Evolutionary conservation across 179 eudicot genomes (phyloP), one percentile per base, ranked within the genome.

Genomic region (Vitellaria paradoxa): DNA sequence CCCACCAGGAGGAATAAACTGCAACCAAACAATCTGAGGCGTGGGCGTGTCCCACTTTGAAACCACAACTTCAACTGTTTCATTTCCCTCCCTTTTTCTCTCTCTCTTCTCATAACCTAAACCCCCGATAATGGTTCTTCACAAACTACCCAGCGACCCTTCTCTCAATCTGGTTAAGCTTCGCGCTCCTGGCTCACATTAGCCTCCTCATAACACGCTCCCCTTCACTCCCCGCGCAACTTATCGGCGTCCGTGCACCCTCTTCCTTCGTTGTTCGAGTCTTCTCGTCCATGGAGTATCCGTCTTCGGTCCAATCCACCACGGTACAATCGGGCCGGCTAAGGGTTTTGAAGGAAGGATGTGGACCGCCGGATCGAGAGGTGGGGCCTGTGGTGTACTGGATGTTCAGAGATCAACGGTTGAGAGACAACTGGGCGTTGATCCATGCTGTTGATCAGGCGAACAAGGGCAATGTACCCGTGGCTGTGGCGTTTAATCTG

Each of bases 381-480:
- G 64, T 45, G 20, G 99, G 98, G 0, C 92, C 97, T 3, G 98
- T 96, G 46, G 97, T 96, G 68, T 96, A 96, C 84, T 96, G 99
- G 99, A 96, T 94, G 99, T 94, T 94, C 78, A 88, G 98, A 80
- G 99, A 96, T 81, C 99, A 96, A 84, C 81, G 98, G 86, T 72
- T 90, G 82, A 90, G 77, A 55, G 99, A 96, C 73, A 96, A 96
- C 47, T 96, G 99, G 99, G 99, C 99, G 14, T 78, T 96, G 76
- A 89, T 96, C 78, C 98, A 96, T 78, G 98, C 99, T 59, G 88
- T 92, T 79, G 93, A 94, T 82, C 84, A 92, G 76, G 98, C 97
- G 1, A 92, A 91, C 76, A 89, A 85, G 80, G 79, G 80, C 45
- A 84, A 91, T 50, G 97, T 86, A 17, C 95, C 98, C 0, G 82